A percentile compares a stretch with the other conserved stretches of the same genome.
phyloP scores from a whole-genome alignment of 1,139 yeast species.

The Diutina sp. region DNA sequence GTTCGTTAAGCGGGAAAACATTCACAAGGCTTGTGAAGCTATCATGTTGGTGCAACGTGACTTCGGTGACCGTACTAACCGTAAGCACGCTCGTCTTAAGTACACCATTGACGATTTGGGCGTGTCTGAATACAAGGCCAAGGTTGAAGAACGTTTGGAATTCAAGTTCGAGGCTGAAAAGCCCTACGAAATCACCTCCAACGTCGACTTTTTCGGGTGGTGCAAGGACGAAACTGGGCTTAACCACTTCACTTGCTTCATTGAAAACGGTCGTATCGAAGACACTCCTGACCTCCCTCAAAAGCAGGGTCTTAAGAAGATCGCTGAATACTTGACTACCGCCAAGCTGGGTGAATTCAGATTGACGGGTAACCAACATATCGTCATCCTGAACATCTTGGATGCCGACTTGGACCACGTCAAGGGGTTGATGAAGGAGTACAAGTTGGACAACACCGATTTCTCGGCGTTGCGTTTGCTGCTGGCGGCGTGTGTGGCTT shows the following conservation, averaged over 20 bases:
- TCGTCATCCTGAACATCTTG: constrained; percentile 59
- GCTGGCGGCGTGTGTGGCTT: constrained; percentile 95
- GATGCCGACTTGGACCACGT: constrained; percentile 55
- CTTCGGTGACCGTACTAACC: constrained; percentile 86
- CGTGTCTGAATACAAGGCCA: constrained; percentile 63
- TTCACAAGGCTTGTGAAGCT: constrained; percentile 76
- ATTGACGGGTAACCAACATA: constrained; percentile 92
- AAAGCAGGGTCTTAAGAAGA: constrained; percentile 70
- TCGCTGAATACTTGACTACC: constrained; percentile 52
- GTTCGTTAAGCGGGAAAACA: constrained; percentile 52
- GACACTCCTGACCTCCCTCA: constrained; percentile 86
- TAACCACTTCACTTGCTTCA: constrained; percentile 87
- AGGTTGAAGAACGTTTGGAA: constrained; percentile 79
- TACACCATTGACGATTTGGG: constrained; percentile 92
- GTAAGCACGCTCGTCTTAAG: constrained; percentile 97
- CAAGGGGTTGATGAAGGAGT: constrained; percentile 53
- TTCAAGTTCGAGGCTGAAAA: constrained; percentile 57
- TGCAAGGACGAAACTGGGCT: constrained; percentile 73
- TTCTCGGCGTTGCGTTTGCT: constrained; percentile 79
- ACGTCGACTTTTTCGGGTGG: constrained; percentile 93
- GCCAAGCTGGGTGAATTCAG: constrained; percentile 70
- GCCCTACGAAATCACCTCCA: constrained; percentile 69
- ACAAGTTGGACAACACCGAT: constrained; percentile 74
- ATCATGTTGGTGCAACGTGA: constrained; percentile 93
- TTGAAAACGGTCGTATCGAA: constrained; percentile 95